A percentile compares a stretch with the other conserved stretches of the same genome.
phyloP scores from a whole-genome alignment of 1,139 yeast species.

The Martiniozyma asiatica region DNA sequence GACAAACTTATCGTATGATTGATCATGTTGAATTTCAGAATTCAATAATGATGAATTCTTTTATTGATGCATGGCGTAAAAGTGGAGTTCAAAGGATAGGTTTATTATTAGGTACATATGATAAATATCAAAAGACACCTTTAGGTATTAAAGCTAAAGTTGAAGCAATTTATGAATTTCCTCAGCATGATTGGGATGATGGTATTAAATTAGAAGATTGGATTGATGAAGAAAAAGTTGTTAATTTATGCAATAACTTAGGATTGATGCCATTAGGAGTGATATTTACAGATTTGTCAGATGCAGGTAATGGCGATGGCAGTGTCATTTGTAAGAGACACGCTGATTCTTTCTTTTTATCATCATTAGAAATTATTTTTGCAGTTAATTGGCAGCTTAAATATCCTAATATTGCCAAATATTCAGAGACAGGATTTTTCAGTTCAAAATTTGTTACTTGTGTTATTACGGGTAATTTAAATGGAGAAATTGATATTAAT shows the following conservation, averaged over 20 bases:
- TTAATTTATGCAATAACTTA: conserved; percentile 43
- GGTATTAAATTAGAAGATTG: conserved; percentile 61
- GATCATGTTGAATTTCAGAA: conserved; percentile 91
- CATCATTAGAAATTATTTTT: conserved; percentile 77
- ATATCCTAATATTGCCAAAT: conserved; percentile 55
- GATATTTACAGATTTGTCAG: conserved; percentile 81
- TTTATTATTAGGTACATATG: conserved; percentile 71
- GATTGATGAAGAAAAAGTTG: conserved; percentile 45
- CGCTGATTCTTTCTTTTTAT: conserved; percentile 77
- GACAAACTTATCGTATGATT: conserved; percentile 87
- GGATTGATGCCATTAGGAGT: conserved; percentile 72
- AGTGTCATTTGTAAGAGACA: conserved; percentile 88
- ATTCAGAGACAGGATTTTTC: conserved; percentile 53
- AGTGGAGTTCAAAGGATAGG: conserved; percentile 86
- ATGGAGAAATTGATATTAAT: conserved; percentile 83
- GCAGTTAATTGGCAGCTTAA: conserved; percentile 68
- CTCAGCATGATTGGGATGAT: conserved; percentile 78
- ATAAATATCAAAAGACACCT: conserved; percentile 70
- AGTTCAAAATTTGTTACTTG: conserved; percentile 92
- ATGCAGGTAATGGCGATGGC: conserved; percentile 79
- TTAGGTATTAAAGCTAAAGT: conserved; percentile 90
- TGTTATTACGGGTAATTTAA: conserved; percentile 74
- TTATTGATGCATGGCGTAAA: conserved; percentile 85
- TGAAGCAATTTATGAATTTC: conserved; percentile 88
- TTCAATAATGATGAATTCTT: conserved; percentile 59